These are phyloP conservation scores for Magnusiomyces tetraspermus DNA, from an alignment of 1,139 yeast species.

Conservation along the genomic window DNA sequence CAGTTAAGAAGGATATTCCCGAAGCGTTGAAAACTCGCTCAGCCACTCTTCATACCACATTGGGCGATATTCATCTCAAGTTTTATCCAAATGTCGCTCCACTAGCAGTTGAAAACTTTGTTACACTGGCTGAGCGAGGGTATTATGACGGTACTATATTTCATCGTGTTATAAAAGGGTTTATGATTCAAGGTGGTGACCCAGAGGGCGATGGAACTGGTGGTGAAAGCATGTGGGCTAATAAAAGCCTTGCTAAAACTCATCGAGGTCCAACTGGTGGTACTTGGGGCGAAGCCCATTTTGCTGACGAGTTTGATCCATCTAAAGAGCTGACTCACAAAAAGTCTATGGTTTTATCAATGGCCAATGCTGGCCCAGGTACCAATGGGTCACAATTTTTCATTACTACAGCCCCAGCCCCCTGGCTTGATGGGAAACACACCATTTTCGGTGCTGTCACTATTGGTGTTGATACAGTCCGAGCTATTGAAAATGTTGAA, in stretches of 20 bases:
- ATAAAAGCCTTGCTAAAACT: background rate
- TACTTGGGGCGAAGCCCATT: constrained; percentile 17
- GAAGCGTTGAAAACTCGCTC: background rate
- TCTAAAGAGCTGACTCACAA: constrained; percentile 31
- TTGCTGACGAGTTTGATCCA: constrained; percentile 39
- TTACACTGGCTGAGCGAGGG: constrained; percentile 32
- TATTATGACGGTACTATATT: constrained; percentile 39
- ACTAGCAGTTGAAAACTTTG: constrained; percentile 39
- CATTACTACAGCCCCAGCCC: constrained; percentile 40
- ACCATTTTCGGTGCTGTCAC: constrained; percentile 47
- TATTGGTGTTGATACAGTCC: background rate
- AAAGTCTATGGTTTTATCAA: constrained; percentile 39
- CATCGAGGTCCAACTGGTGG: constrained; percentile 23
- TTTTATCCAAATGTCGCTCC: constrained; percentile 37
- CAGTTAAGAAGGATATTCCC: background rate
- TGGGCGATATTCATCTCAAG: constrained; percentile 39
- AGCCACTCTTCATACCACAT: constrained; percentile 35
- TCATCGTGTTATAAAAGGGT: constrained; percentile 41
- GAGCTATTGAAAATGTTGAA: constrained; percentile 20
- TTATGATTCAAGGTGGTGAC: constrained; percentile 49
- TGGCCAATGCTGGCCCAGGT: constrained; percentile 58
- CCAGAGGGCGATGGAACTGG: constrained; percentile 45
- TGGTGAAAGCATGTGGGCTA: constrained; percentile 36
- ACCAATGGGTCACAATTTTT: constrained; percentile 61
- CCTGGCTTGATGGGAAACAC: constrained; percentile 46